Evolutionary conservation across 805 yeast species (phyloP).

Genomic region (Candida broadrunensis): DNA sequence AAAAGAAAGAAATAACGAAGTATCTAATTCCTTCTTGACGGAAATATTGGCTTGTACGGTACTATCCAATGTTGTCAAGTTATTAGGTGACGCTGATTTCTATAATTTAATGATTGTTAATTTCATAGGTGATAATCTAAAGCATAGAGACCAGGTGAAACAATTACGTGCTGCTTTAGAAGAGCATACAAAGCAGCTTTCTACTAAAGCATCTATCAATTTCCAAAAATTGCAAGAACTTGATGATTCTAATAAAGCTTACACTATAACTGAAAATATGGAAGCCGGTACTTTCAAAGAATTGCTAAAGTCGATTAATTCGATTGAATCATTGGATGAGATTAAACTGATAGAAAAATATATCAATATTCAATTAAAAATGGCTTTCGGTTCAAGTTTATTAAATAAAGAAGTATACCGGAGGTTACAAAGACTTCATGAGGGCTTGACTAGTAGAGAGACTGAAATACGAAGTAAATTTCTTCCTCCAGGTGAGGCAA

Average conservation of each 20-base stretch:
- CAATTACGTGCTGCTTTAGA: slow-evolving; percentile 67
- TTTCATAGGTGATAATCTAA: slow-evolving; percentile 59
- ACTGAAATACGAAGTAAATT: not conserved
- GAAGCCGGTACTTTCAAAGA: slow-evolving; percentile 13
- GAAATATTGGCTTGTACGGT: slow-evolving; percentile 59
- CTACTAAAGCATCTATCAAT: not conserved
- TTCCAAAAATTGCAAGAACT: slow-evolving; percentile 1
- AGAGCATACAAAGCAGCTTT: slow-evolving; percentile 46
- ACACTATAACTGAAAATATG: slow-evolving; percentile 11
- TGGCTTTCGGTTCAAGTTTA: slow-evolving; percentile 9
- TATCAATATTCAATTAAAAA: slow-evolving; percentile 45
- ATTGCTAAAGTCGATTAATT: slow-evolving; percentile 9
- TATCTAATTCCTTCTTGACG: slow-evolving; percentile 49
- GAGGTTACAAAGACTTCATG: slow-evolving; percentile 8
- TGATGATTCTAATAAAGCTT: slow-evolving; percentile 2
- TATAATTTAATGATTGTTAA: slow-evolving; percentile 67
- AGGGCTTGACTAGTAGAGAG: not conserved
- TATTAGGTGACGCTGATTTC: slow-evolving; percentile 70
- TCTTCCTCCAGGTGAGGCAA: not conserved
- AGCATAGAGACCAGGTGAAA: slow-evolving; percentile 72
- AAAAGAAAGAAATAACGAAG: slow-evolving; percentile 44
- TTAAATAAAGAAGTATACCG: slow-evolving; percentile 12
- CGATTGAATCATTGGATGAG: slow-evolving; percentile 28
- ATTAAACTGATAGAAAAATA: slow-evolving; percentile 49
- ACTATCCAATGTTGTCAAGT: slow-evolving; percentile 48